Conservation (phyloP, 257 asterid species). For the Solanum medicagineum region DNA sequence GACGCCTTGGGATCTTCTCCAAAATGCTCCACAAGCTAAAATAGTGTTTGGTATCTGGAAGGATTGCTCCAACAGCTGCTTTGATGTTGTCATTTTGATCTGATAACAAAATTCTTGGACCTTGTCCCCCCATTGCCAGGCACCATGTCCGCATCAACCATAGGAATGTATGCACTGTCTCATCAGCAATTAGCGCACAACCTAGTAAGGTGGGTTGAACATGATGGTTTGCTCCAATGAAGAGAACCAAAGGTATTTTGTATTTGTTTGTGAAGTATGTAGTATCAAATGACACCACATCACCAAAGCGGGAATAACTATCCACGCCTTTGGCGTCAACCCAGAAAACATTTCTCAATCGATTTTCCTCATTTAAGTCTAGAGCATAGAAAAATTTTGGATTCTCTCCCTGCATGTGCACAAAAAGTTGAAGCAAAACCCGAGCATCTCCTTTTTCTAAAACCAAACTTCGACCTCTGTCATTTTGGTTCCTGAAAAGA, state of each 20-base stretch:
- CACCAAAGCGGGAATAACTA: slow-evolving; percentile 51
- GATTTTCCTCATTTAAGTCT: slow-evolving; percentile 80
- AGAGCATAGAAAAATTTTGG: slow-evolving; percentile 64
- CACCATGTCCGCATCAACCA: slow-evolving; percentile 86
- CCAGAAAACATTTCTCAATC: slow-evolving; percentile 86
- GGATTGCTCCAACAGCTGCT: slow-evolving; percentile 46
- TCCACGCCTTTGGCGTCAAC: slow-evolving; percentile 83
- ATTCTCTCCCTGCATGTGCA: slow-evolving; percentile 71
- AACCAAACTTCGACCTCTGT: slow-evolving; percentile 68
- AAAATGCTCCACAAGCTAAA: slow-evolving; percentile 53
- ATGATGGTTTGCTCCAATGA: slow-evolving; percentile 82
- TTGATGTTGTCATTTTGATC: slow-evolving; percentile 60
- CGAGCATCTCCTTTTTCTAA: slow-evolving; percentile 76
- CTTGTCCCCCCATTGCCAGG: slow-evolving; percentile 73
- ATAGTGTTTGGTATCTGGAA: slow-evolving; percentile 48
- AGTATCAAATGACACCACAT: slow-evolving; percentile 68
- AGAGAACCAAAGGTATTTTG: slow-evolving; percentile 66
- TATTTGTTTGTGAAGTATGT: slow-evolving; percentile 52
- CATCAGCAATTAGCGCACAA: slow-evolving; percentile 82
- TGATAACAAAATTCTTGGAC: slow-evolving; percentile 58
- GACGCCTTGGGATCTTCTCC: slow-evolving; percentile 56
- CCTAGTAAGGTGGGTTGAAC: slow-evolving; percentile 74
- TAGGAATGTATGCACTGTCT: slow-evolving; percentile 50
- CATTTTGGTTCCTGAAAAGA: slow-evolving; percentile 60
- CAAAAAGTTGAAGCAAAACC: slow-evolving; percentile 53